Evolutionary conservation across 2,329 filamentous ascomycete genomes (phyloP).

Genomic region (Colletotrichum navitas): DNA sequence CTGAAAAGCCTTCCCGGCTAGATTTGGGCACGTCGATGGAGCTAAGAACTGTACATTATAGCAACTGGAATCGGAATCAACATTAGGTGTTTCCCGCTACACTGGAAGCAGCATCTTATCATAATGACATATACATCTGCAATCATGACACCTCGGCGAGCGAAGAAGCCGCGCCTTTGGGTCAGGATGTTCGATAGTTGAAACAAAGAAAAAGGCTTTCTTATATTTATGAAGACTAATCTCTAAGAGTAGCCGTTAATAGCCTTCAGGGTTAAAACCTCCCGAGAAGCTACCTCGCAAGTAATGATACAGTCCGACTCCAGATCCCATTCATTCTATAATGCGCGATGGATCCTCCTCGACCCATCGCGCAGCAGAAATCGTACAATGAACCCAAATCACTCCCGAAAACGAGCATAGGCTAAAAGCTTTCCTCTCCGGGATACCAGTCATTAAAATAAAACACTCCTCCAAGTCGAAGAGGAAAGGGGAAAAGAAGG

Average conservation of each 20-base stretch:
- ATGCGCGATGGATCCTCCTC: background rate
- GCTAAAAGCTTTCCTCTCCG: background rate
- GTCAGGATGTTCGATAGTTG: background rate
- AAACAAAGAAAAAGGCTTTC: background rate
- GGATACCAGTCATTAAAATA: background rate
- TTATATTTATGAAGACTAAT: background rate
- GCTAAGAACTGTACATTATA: background rate
- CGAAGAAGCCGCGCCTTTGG: background rate
- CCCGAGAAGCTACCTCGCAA: background rate
- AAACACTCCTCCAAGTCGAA: background rate
- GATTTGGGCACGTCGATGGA: background rate
- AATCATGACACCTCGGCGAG: background rate
- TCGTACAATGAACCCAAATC: background rate
- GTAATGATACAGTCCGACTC: background rate
- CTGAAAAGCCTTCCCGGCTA: background rate
- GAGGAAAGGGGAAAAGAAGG: background rate
- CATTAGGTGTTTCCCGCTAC: background rate
- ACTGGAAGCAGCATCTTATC: background rate
- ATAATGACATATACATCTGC: background rate
- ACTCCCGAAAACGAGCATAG: background rate
- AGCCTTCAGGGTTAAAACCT: background rate
- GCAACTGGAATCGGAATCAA: background rate
- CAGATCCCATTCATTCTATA: slow-evolving; percentile 2
- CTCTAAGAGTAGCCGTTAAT: background rate
- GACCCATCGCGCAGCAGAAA: background rate